Base-by-base conservation (phyloP, 2,329 filamentous ascomycete species). In the Calonectria pseudoreteaudii region DNA sequence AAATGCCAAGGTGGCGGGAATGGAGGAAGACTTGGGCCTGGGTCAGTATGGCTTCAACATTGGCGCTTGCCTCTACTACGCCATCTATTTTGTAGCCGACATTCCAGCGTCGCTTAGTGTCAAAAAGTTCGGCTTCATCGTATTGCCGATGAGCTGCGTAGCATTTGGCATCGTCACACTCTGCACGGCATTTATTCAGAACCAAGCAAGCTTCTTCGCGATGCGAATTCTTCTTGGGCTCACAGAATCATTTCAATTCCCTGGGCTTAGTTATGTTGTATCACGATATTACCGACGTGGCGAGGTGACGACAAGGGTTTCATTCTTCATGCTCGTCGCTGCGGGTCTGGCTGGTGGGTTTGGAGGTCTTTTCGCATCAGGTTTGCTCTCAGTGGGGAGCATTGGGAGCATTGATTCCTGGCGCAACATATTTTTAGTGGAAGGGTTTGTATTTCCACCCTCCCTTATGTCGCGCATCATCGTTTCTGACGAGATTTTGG, bases 371-470 rank as follows among this genome's bases (percentile, higher is more conserved):
- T 83, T 91, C 0, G 90, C 90, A 2, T 88, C 88, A 9, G 89
- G 87, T 0, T 65, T 81, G 44, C 72, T 81, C 3, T 75, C 80
- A 4, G 10, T 80, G 23, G 77, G 74, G 2, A 74, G 64, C 28
- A 79, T 81, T 26, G 79, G 79, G 18, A 72, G 66, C 18, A 60
- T 80, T 7, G 66, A 88, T 75, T 88, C 86, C 0, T 90, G 89
- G 89, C 86, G 88, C 73, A 90, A 90, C 80, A 92, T 92, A 76
- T 92, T 92, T 84, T 91, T 92, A 83, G 91, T 92, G 73, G 90
- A 92, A 79, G 91, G 73, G 49, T 79, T 58, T 65, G 78, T 74
- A 2, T 16, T 14, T 16, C 3, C 3, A 3, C 23, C 14, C 11
- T 6, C 18, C 16, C 34, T 23, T 20, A 2, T 9, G 18, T 1